A percentile compares a stretch with the other conserved stretches of the same genome.
These are phyloP conservation scores for Rhizopus sp. DNA, from an alignment of 371 early-diverging fungal species.

Conservation along the genomic window DNA sequence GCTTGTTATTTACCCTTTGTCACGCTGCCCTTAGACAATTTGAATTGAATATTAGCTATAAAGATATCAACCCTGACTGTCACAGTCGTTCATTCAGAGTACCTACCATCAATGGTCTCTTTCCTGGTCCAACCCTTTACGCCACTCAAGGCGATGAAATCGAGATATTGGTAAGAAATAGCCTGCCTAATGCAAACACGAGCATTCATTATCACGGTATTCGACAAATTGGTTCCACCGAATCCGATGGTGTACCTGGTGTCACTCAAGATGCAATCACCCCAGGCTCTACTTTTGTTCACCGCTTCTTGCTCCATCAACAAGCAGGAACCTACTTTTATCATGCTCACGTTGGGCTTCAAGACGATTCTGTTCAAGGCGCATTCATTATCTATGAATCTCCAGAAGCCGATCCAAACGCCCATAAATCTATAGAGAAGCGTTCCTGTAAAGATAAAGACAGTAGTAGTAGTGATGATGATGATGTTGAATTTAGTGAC, in stretches of 20 bases:
- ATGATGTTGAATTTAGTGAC: too few relatives aligned
- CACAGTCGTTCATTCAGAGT: constrained; percentile 2
- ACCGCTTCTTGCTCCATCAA: constrained; percentile 32
- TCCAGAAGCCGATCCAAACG: constrained; percentile 26
- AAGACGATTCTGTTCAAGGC: constrained; percentile 40
- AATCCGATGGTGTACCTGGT: constrained; percentile 48
- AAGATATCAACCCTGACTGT: constrained; percentile 39
- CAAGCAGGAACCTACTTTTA: constrained; percentile 53
- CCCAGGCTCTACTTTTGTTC: constrained; percentile 30
- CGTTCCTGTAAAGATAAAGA: background rate
- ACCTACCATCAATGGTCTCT: constrained; percentile 48
- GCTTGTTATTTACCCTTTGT: background rate
- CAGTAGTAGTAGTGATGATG: too few relatives aligned
- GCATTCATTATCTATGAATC: constrained; percentile 49
- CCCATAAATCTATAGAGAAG: background rate
- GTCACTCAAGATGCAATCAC: constrained; percentile 41
- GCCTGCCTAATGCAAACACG: constrained; percentile 4
- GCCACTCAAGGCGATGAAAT: constrained; percentile 43
- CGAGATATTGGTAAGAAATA: constrained; percentile 44
- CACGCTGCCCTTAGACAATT: constrained; percentile 14
- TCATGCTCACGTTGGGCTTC: constrained; percentile 47
- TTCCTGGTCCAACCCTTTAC: constrained; percentile 50
- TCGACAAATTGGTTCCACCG: constrained; percentile 34
- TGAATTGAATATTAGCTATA: constrained; percentile 14
- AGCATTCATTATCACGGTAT: constrained; percentile 51